Evolutionary conservation across 306 rosid species (phyloP).

Genomic region (Crotalaria pallida): DNA sequence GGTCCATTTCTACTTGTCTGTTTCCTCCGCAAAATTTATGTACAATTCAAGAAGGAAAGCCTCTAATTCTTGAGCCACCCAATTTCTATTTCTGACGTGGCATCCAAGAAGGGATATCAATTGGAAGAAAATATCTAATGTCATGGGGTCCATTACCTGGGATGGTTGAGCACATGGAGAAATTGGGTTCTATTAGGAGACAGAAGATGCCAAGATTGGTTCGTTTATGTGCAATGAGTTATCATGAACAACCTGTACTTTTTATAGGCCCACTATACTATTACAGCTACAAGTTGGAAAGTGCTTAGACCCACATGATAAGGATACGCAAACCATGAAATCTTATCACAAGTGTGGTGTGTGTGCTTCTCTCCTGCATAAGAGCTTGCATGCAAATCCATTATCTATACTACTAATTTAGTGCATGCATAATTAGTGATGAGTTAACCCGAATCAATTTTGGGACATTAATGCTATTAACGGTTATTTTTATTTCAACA

Average conservation of each 20-base stretch:
- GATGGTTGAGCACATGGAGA: not conserved
- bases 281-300: constrained; percentile 8
- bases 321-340: constrained; percentile 8
- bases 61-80: not conserved
- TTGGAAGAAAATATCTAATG: constrained; percentile 16
- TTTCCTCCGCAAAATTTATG: not conserved
- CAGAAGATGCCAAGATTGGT: constrained; percentile 16
- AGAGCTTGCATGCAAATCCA: no score
- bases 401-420: no score
- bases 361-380: not conserved
- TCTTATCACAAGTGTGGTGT: constrained; percentile 6
- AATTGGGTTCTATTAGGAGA: constrained; percentile 5
- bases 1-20: not conserved
- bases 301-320: constrained; percentile 14
- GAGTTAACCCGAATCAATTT: no score
- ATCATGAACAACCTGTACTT: not conserved
- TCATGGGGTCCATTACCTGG: not conserved
- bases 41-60: not conserved
- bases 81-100: not conserved
- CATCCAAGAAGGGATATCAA: not conserved
- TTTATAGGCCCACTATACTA: constrained; percentile 20
- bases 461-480: no score
- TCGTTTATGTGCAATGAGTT: not conserved
- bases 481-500: no score
- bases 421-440: no score